phyloP scores from a whole-genome alignment of 805 yeast species.

The Candida maesae region DNA sequence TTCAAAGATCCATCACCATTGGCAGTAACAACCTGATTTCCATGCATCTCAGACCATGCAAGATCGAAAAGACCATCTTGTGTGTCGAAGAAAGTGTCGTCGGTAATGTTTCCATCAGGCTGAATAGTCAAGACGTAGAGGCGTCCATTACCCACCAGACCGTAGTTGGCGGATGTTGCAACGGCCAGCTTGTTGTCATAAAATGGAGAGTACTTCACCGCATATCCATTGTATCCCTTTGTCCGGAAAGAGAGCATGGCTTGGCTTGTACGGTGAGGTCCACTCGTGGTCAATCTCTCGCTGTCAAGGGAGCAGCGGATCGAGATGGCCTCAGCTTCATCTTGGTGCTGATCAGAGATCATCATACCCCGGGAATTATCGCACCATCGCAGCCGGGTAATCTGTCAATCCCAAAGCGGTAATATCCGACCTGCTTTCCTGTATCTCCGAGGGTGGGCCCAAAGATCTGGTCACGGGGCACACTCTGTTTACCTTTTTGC shows the following conservation, averaged over 20 bases:
- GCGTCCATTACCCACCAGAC: slow-evolving; percentile 91
- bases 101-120: slow-evolving; percentile 56
- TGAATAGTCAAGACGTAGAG: slow-evolving; percentile 66
- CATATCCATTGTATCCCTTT: slow-evolving; percentile 80
- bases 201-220: slow-evolving; percentile 86
- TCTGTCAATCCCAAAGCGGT: not conserved
- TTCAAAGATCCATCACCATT: slow-evolving; percentile 90
- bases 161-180: slow-evolving; percentile 88
- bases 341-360: too few relatives aligned
- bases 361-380: too few relatives aligned
- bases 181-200: slow-evolving; percentile 87
- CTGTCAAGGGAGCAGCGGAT: too few relatives aligned
- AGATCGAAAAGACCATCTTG: slow-evolving; percentile 90
- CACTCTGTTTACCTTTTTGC: slow-evolving; percentile 11
- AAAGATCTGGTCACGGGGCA: slow-evolving; percentile 1
- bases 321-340: too few relatives aligned
- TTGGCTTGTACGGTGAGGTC: too few relatives aligned
- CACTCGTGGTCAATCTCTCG: too few relatives aligned
- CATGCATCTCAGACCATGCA: slow-evolving; percentile 89
- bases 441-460: not conserved
- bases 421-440: not conserved
- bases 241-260: slow-evolving; percentile 76
- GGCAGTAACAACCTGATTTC: slow-evolving; percentile 77
- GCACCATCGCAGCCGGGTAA: slow-evolving; percentile 7
- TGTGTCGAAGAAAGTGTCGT: slow-evolving; percentile 67